Percentiles rank a stretch among this genome's conserved stretches.
phyloP scores from a whole-genome alignment of 225 moss, liverwort and hornwort genomes.

The Rhytidiadelphus loreus region DNA sequence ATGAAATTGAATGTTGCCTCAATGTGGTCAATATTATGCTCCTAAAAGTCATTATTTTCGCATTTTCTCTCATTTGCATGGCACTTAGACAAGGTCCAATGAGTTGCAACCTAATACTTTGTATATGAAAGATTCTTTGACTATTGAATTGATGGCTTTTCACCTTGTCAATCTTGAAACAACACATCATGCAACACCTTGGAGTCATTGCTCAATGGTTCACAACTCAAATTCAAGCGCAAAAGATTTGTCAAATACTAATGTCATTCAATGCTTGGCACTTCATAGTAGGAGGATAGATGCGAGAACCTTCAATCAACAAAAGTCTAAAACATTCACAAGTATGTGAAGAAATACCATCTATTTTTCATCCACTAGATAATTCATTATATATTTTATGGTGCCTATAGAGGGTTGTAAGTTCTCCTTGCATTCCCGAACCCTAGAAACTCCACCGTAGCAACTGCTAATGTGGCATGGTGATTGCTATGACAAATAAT shows the following conservation, averaged over 20 bases:
- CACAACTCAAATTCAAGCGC: not conserved
- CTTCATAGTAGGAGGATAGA: not conserved
- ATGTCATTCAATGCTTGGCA: not conserved
- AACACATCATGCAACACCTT: not conserved
- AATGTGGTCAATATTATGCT: accelerated
- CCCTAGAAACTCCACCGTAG: too few species aligned
- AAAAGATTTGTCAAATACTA: not conserved
- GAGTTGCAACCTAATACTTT: accelerated
- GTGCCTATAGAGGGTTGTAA: too few species aligned
- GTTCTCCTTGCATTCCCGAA: too few species aligned
- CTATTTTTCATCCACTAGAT: too few species aligned
- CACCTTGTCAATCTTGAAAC: not conserved
- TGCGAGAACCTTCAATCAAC: not conserved
- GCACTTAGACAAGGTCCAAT: not conserved
- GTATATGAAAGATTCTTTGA: not conserved
- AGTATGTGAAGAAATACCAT: not conserved
- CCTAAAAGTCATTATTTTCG: not conserved
- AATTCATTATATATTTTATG: too few species aligned
- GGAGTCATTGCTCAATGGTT: not conserved
- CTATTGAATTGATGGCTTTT: not conserved
- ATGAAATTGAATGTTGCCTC: not conserved
- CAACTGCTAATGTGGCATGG: too few species aligned
- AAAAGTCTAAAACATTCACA: not conserved
- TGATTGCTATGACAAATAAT: too few species aligned
- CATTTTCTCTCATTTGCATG: not conserved